Evolutionary conservation across 768 basidiomycete genomes (phyloP), one percentile per base, ranked within the genome.

Genomic region (Pisolithus marmoratus): DNA sequence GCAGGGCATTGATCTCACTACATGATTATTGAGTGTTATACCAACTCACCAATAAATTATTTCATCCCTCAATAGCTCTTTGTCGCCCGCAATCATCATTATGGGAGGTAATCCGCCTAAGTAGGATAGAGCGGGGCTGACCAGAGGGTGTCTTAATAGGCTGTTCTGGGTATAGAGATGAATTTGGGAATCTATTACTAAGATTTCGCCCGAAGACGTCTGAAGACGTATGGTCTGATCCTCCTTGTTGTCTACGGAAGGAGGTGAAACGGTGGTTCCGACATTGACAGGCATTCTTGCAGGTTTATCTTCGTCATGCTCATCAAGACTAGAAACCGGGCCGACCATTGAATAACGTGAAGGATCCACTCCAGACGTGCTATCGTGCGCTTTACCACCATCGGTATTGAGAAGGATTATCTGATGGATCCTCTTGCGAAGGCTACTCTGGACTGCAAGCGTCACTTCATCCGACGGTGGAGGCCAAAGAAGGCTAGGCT

Each of bases 1-100:
- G 9, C n/a, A n/a, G 15, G 15, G 23, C 8, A 54, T n/a, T 29
- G 31, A 41, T 5, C 24, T 38, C 42, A 51, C 20, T 27, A n/a
- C 14, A 42, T 27, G 48, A 20, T 14, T 29, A 22, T n/a, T 26
- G 38, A 44, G 1, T 41, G 42, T 5, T 47, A 41, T 23, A 22
- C 37, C 23, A 31, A 75, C 84, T 55, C 46, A 90, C 91, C 79
- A 71, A 63, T 91, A 97, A 27, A 97, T 81, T 31, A 91, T 83
- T 67, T 97, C 95, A 63, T 98, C 95, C 49, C 94, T 75, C 40
- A 97, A 68, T 0, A 95, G 91, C 70, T 98, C 95, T 60, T 86
- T 88, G 51, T 96, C 89, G 38, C 95, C 84, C 1, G 84, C 87
- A 56, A 94, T 83, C 57, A 99, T 70, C 23, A 92, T 69, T 43